phyloP scores from a whole-genome alignment of 1,284 basidiomycete species.

The Trametes versicolor region DNA sequence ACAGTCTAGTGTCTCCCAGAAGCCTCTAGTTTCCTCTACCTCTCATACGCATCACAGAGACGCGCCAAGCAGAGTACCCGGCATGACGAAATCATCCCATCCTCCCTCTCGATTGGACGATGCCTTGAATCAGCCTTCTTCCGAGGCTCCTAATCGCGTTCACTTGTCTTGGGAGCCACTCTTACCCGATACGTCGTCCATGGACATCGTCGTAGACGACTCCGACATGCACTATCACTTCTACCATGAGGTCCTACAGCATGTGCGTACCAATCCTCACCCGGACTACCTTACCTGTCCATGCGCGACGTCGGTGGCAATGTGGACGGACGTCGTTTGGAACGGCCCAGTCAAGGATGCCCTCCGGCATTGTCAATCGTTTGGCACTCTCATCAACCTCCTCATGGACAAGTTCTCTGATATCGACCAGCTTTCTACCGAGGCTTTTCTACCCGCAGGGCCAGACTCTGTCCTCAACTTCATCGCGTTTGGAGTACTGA shows the following conservation, averaged over 20 bases:
- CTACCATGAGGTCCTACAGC: neutral
- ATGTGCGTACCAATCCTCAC: slow-evolving; percentile 1
- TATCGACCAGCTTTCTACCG: neutral
- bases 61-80: too few species aligned
- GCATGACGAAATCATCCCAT: too few species aligned
- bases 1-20: too few species aligned
- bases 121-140: too few species aligned
- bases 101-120: too few species aligned
- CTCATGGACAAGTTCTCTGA: slow-evolving; percentile 12
- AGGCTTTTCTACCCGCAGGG: neutral
- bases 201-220: neutral
- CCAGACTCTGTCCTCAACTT: slow-evolving; percentile 10
- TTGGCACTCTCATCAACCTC: slow-evolving; percentile 18
- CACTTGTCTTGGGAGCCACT: neutral
- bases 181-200: neutral
- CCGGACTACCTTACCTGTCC: neutral
- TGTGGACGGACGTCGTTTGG: neutral
- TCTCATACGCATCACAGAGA: too few species aligned
- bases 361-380: neutral
- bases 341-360: neutral
- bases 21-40: too few species aligned
- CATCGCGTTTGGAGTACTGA: slow-evolving; percentile 1
- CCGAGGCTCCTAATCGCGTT: neutral
- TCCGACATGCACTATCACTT: neutral
- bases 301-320: too few species aligned